A percentile compares a stretch with the other conserved stretches of the same genome.
These are phyloP conservation scores for Trametes cingulata DNA, from an alignment of 768 basidiomycete species.

Conservation along the genomic window DNA sequence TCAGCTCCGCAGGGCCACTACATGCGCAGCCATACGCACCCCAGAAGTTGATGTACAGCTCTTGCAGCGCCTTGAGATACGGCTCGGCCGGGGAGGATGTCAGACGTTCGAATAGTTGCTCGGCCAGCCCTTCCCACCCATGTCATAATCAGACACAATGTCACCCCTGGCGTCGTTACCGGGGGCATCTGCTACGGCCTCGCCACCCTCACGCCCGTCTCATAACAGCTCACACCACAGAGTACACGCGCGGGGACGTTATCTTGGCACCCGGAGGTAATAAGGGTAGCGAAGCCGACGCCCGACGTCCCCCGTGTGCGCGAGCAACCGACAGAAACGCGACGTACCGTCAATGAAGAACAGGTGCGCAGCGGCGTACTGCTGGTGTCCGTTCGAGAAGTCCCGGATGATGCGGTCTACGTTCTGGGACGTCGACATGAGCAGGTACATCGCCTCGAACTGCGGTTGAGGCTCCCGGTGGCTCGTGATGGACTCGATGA, in stretches of 20 bases:
- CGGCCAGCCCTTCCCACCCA: slow-evolving; percentile 61
- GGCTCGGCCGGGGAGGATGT: slow-evolving; percentile 77
- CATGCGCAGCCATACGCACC: slow-evolving; percentile 50
- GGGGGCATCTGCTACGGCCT: not conserved
- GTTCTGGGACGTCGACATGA: slow-evolving; percentile 95
- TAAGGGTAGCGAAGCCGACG: not conserved
- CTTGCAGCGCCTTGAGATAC: slow-evolving; percentile 73
- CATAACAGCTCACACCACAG: too few species aligned
- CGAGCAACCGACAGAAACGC: not conserved
- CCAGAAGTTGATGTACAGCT: slow-evolving; percentile 93
- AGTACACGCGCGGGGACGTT: too few species aligned
- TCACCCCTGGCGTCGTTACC: not conserved
- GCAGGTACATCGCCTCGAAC: slow-evolving; percentile 90
- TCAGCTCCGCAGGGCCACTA: slow-evolving; percentile 2
- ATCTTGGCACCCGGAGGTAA: too few species aligned
- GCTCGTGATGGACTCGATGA: slow-evolving; percentile 88
- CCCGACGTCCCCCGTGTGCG: not conserved
- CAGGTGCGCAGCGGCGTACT: slow-evolving; percentile 83
- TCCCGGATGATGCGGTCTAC: slow-evolving; percentile 89
- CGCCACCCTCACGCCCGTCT: not conserved
- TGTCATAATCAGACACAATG: not conserved
- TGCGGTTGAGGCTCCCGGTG: slow-evolving; percentile 80
- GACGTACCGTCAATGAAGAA: slow-evolving; percentile 89
- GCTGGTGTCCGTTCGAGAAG: slow-evolving; percentile 62
- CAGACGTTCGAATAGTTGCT: slow-evolving; percentile 73